Conservation (phyloP, 257 asterid genomes). For the Osmanthus fragrans region DNA sequence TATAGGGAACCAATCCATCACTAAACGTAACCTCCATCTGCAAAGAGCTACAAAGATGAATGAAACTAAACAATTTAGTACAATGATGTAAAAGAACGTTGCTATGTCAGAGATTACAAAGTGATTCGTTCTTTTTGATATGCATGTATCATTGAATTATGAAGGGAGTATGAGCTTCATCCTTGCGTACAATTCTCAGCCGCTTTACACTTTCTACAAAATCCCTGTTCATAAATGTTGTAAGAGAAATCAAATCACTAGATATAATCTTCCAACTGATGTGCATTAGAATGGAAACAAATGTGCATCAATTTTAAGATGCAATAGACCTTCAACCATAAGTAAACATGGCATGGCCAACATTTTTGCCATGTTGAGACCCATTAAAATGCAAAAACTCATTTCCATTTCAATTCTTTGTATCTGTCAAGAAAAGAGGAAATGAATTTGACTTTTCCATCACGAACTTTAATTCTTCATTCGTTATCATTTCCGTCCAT, state of each 20-base stretch:
- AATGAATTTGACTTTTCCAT: too few relatives aligned
- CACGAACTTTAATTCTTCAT: too few relatives aligned
- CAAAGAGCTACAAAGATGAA: background rate
- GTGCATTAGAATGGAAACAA: background rate
- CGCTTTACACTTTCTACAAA: slow-evolving; percentile 62
- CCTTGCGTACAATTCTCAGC: slow-evolving; percentile 57
- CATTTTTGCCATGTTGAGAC: too few relatives aligned
- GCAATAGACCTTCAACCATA: background rate
- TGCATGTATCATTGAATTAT: background rate
- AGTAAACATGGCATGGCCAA: background rate
- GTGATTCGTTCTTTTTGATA: background rate
- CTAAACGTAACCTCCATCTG: background rate
- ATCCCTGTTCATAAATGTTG: slow-evolving; percentile 36
- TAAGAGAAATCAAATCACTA: background rate
- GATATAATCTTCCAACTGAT: background rate
- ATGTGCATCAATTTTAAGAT: background rate
- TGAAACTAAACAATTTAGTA: background rate
- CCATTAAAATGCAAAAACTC: too few relatives aligned
- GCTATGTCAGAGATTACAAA: background rate
- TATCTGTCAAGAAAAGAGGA: too few relatives aligned
- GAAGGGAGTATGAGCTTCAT: slow-evolving; percentile 23
- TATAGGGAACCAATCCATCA: too few relatives aligned
- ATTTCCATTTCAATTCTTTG: too few relatives aligned
- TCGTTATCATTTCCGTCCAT: too few relatives aligned
- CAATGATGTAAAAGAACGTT: background rate